Percentiles rank a stretch among this genome's conserved stretches.
These are phyloP conservation scores for Trichocomaceae sp. DNA, from an alignment of 2,329 filamentous ascomycete species.

Conservation along the genomic window DNA sequence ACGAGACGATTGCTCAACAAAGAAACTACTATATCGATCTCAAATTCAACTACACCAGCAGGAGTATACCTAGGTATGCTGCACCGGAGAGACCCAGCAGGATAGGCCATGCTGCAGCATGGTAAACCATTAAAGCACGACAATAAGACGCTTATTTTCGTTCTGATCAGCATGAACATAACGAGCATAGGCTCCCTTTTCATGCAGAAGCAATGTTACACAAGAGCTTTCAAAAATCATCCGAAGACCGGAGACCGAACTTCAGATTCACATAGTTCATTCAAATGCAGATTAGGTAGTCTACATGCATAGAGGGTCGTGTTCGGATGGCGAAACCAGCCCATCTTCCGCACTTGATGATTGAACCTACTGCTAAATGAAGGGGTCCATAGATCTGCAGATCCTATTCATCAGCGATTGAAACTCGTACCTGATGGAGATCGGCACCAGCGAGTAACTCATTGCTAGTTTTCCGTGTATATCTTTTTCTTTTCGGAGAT, in stretches of 20 bases:
- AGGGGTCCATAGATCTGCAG: neutral
- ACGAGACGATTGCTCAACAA: neutral
- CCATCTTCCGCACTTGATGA: neutral
- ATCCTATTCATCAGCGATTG: neutral
- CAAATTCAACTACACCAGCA: neutral
- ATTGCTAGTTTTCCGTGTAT: neutral
- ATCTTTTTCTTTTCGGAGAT: neutral
- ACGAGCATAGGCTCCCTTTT: constrained; percentile 2
- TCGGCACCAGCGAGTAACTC: neutral
- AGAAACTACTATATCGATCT: neutral
- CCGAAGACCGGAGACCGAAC: constrained; percentile 1
- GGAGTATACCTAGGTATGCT: neutral
- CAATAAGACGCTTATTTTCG: neutral
- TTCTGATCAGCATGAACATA: constrained; percentile 2
- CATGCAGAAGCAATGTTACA: constrained; percentile 9
- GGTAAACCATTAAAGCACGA: neutral
- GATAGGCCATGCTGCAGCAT: neutral
- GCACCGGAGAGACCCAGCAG: neutral
- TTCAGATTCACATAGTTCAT: neutral
- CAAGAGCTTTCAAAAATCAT: neutral
- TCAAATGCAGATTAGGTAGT: neutral
- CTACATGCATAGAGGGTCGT: neutral
- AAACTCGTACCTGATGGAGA: neutral
- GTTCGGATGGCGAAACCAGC: neutral
- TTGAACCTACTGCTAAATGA: no score